Evolutionary conservation across 2,329 filamentous ascomycete genomes (phyloP), one percentile per base, ranked within the genome.

Genomic region (Colletotrichum sidae): DNA sequence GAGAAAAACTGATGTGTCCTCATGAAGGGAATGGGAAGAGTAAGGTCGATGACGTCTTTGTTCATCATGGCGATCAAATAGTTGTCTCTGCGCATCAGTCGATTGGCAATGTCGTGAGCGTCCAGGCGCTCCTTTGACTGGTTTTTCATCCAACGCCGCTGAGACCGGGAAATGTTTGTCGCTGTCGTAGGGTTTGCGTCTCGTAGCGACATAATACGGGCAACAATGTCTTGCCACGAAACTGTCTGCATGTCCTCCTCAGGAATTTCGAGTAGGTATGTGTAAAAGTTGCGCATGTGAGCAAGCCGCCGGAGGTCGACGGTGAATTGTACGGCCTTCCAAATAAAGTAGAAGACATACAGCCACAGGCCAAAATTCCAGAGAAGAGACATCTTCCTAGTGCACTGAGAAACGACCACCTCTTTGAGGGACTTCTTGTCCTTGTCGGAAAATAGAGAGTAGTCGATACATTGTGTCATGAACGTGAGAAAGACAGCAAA

Each of bases 51-150:
- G 42, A 98, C 88, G 67, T 98, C 96, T 77, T 99, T 98, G 82
- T 99, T 99, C 80, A 98, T 93, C 72, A 99, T 84, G 5, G 96
- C 96, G 72, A 99, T 97, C 68, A 97, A 87, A 72, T 97, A 99
- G 73, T 99, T 99, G 68, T 97, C 95, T 73, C 93, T 92, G 65
- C 96, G 90, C 96, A 99, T 98, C 50, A 99, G 80, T 38, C 96
- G 89, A 74, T 98, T 99, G 7, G 96, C 96, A 75, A 99, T 98
- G 73, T 97, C 96, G 72, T 97, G 93, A 10, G 96, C 96, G 77
- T 97, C 96, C 71, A 99, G 90, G 68, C 95, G 87, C 78, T 98
- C 93, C 76, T 97, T 97, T 25, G 93, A 96, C 74, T 96, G 93
- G 64, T 90, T 94, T 50, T 92, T 92, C 68, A 95, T 84, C 70